Conservation (phyloP, 2,329 filamentous ascomycete genomes). For the Didymella sp. region DNA sequence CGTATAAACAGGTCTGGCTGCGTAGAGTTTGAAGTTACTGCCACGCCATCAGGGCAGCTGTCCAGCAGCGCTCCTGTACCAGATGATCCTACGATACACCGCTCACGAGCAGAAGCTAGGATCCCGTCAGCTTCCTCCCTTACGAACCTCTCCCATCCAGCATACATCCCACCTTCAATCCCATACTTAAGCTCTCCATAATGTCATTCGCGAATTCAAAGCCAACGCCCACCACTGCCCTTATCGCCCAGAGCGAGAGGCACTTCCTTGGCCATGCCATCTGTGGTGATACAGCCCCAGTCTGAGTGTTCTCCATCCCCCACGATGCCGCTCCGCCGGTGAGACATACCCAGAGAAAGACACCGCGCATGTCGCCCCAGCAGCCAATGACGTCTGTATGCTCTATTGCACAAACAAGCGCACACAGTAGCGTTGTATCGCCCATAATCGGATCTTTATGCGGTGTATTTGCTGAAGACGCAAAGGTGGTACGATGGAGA, state of each 20-base stretch:
- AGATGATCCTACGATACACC: too few species aligned
- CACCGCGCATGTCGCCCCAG: conserved; percentile 40
- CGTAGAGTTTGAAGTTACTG: neutral
- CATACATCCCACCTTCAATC: conserved; percentile 34
- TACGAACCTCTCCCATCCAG: conserved; percentile 17
- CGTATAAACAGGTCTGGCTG: too few species aligned
- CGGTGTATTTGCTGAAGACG: conserved; percentile 26
- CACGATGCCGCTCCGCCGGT: conserved; percentile 41
- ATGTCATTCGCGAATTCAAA: conserved; percentile 33
- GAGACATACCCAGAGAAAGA: conserved; percentile 44
- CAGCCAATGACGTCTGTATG: conserved; percentile 30
- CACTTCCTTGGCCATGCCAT: conserved; percentile 39
- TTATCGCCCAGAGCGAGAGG: conserved; percentile 40
- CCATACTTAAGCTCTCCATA: conserved; percentile 35
- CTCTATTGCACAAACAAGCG: conserved; percentile 35
- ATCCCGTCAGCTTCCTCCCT: neutral
- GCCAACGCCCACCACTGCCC: conserved; percentile 24
- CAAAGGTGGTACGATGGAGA: conserved; percentile 35
- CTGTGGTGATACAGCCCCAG: conserved; percentile 8
- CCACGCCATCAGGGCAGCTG: neutral
- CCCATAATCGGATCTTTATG: neutral
- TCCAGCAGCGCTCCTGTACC: neutral
- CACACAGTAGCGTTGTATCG: conserved; percentile 19
- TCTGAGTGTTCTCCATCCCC: conserved; percentile 6
- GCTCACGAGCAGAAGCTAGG: neutral